Percentiles rank a stretch among this genome's conserved stretches.
Evolutionary conservation across 2,329 filamentous ascomycete genomes (phyloP).

Genomic region (Alternaria panax): DNA sequence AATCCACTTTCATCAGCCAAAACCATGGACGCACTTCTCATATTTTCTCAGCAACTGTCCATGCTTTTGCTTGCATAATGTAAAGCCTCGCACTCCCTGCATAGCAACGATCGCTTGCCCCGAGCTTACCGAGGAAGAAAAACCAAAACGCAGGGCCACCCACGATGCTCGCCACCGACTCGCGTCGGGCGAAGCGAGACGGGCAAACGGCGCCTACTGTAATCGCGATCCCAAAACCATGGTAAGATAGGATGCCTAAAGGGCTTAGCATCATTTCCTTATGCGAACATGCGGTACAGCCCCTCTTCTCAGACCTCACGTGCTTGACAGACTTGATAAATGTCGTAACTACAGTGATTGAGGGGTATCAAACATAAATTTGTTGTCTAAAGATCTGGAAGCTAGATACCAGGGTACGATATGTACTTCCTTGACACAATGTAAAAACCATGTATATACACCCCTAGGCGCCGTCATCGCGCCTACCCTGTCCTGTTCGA

Average conservation of each 20-base stretch:
- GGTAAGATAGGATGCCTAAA: background rate
- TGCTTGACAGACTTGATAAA: background rate
- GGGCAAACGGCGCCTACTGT: background rate
- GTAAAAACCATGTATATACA: constrained; percentile 4
- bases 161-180: background rate
- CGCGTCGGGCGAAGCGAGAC: background rate
- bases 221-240: background rate
- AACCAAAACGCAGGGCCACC: background rate
- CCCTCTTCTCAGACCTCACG: background rate
- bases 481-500: background rate
- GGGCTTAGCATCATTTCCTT: background rate
- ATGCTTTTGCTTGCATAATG: background rate
- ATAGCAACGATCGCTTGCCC: background rate
- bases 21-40: too few species aligned
- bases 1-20: too few species aligned
- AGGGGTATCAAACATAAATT: background rate
- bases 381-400: background rate
- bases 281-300: background rate
- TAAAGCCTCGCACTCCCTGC: background rate
- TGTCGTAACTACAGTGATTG: background rate
- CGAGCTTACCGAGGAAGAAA: background rate
- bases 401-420: background rate
- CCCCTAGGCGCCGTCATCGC: background rate
- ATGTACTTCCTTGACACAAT: background rate
- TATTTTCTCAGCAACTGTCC: background rate